Evolutionary conservation across 139 green algal genomes (phyloP), one percentile per base, ranked within the genome.

Genomic region (Chlorella ohadii): DNA sequence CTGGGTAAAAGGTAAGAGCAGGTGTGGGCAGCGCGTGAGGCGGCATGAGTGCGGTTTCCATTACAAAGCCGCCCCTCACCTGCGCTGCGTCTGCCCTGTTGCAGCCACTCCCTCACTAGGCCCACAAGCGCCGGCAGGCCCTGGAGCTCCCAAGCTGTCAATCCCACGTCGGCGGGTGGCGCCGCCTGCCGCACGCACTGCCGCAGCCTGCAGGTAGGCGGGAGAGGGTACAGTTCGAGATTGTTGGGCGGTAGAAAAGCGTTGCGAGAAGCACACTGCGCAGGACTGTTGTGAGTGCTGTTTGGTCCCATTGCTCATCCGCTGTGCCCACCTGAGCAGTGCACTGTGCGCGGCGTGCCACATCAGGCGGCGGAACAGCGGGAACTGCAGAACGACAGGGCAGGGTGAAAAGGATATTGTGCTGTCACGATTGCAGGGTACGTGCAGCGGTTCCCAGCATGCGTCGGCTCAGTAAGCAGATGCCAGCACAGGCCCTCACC

Each of bases 341-440:
- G 80, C 70, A 17, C 41, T 36, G 28, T 73, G 39, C 3, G 86
- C 88, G 22, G 86, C 79, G 65, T 92, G 70, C 78, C 82, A 92
- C 75, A 92, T 73, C 44, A 92, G 83, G 72, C 31, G 74, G 36
- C 66, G 59, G 61, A 88, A 88, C 13, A 91, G 74, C 56, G 90
- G 90, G 85, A 88, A 93, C 36, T 90, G 86, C 63, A 56, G 78
- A 13, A 15, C n/a, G 36, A 39, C 59, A 44, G 61, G 20, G 16
- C 20, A 44, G 61, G 25, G 63, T 3, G n/a, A 23, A 36, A 11
- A 6, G n/a, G 19, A 16, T 0, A 38, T n/a, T 22, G 39, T 15
- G 70, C 16, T 33, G 65, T 11, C n/a, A n/a, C n/a, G n/a, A n/a
- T n/a, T n/a, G n/a, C n/a, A n/a, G n/a, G n/a, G n/a, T n/a, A n/a